A percentile compares a stretch with the other conserved stretches of the same genome.
Evolutionary conservation across 2,329 filamentous ascomycete genomes (phyloP).

Genomic region (Sporothrix curviconia): DNA sequence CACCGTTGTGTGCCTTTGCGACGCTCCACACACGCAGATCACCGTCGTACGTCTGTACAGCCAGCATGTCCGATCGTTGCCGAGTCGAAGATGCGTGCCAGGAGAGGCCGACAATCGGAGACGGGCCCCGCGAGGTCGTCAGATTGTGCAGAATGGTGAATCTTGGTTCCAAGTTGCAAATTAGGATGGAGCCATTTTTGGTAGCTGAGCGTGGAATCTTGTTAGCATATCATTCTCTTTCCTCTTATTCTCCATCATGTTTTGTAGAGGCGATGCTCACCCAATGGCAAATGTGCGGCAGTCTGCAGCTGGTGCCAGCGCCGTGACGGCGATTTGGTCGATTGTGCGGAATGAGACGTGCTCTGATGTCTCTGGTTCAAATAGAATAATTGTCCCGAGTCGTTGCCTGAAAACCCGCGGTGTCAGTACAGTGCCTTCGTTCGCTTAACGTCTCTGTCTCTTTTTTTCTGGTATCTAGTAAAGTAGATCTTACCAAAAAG

Average conservation of each 20-base stretch:
- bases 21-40: constrained; percentile 96
- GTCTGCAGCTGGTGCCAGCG: constrained; percentile 80
- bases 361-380: constrained; percentile 88
- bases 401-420: no score
- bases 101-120: constrained; percentile 75
- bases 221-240: no score
- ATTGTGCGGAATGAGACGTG: constrained; percentile 88
- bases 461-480: not conserved
- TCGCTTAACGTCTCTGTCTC: not conserved
- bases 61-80: constrained; percentile 97
- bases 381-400: constrained; percentile 90
- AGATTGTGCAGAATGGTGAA: constrained; percentile 94
- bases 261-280: constrained; percentile 49
- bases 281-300: constrained; percentile 95
- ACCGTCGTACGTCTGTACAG: constrained; percentile 83
- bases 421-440: no score
- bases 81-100: constrained; percentile 97
- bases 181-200: constrained; percentile 89
- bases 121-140: constrained; percentile 75
- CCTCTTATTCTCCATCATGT: no score
- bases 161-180: constrained; percentile 80
- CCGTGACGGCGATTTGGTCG: constrained; percentile 86
- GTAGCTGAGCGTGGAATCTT: constrained; percentile 57
- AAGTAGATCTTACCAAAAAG: constrained; percentile 68
- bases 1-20: constrained; percentile 65